Base-by-base conservation (phyloP, 2,329 filamentous ascomycete species). In the Didymella pinodella region DNA sequence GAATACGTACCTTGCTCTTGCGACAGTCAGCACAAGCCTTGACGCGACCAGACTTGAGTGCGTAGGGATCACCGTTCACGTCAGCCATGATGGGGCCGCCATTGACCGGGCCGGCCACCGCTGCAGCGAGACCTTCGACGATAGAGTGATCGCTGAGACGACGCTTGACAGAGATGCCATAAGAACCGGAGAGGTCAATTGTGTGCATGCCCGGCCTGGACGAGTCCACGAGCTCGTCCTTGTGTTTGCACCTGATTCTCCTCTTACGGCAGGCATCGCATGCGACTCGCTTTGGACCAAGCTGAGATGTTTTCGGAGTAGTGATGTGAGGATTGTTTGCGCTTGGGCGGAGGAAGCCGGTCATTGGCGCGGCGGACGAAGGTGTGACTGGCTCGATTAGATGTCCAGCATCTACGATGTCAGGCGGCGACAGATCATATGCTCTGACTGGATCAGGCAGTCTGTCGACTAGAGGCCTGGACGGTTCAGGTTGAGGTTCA, bases 21-120 rank as follows among this genome's bases (percentile, higher is more conserved):
- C 87, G 83, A 74, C 87, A 89, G 66, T 88, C 86, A 58, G 86
- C 82, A 71, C 87, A 89, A 43, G 87, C 87, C 73, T 88, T 88
- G 67, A 82, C 87, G 66, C 86, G 76, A 59, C 85, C 82, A 71
- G 86, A 85, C 75, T 86, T 83, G 45, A 79, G 80, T 59, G 84
- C 75, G 61, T 77, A 67, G 61, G 77, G 71, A 43, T 78, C 76
- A n/a, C 65, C 65, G 22, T 70, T 70, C n/a, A 72, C 64, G 48
- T 76, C 74, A 25, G 68, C 69, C 72, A 73, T 70, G 40, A 69
- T 77, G 65, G 68, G 69, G 2, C 67, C 66, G 38, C 69, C 69
- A 49, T 72, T 72, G 26, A 71, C 65, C 12, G 68, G 65, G 34
- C 67, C 59, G 44, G 57, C 63, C 16, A 65, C 65, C 4, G 59